Evolutionary conservation across 352 stramenopile genomes (phyloP).

Genomic region (Phytophthora citrophthora): DNA sequence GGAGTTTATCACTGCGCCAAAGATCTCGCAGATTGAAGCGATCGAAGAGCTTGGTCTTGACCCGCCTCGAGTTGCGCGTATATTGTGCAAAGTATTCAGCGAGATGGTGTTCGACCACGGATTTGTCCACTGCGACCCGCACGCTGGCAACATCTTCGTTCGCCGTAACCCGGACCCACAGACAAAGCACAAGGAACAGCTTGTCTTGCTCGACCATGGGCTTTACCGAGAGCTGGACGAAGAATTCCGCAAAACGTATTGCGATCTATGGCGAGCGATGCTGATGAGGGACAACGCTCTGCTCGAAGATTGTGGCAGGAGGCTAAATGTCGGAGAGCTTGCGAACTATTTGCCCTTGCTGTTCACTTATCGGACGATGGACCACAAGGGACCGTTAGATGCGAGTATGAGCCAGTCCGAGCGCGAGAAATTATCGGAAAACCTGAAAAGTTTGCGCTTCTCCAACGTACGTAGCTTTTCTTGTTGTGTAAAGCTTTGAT

Average conservation of each 20-base stretch:
- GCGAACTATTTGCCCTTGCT: slow-evolving; percentile 82
- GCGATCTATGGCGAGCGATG: slow-evolving; percentile 94
- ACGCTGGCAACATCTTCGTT: slow-evolving; percentile 95
- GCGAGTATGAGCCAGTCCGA: slow-evolving; percentile 76
- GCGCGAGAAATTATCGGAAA: slow-evolving; percentile 54
- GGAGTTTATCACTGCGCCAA: slow-evolving; percentile 96
- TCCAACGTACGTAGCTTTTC: slow-evolving; percentile 55
- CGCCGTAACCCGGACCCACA: slow-evolving; percentile 57
- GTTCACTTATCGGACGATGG: slow-evolving; percentile 86
- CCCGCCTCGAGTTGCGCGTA: slow-evolving; percentile 79
- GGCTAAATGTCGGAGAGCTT: slow-evolving; percentile 63
- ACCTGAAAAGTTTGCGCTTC: slow-evolving; percentile 72
- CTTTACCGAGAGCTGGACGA: slow-evolving; percentile 95
- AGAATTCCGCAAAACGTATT: slow-evolving; percentile 95
- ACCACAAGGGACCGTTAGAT: slow-evolving; percentile 64
- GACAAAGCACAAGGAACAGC: slow-evolving; percentile 72
- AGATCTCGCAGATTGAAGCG: slow-evolving; percentile 90
- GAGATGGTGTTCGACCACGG: slow-evolving; percentile 95
- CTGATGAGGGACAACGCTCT: slow-evolving; percentile 90
- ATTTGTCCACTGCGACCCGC: slow-evolving; percentile 97
- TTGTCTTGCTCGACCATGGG: slow-evolving; percentile 98
- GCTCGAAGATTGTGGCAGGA: slow-evolving; percentile 62
- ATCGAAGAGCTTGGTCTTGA: slow-evolving; percentile 87
- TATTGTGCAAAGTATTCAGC: slow-evolving; percentile 93
- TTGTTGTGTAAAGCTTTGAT: background rate